phyloP scores from a whole-genome alignment of 1,284 basidiomycete genomes.

The Coniferiporia sulphurascens region DNA sequence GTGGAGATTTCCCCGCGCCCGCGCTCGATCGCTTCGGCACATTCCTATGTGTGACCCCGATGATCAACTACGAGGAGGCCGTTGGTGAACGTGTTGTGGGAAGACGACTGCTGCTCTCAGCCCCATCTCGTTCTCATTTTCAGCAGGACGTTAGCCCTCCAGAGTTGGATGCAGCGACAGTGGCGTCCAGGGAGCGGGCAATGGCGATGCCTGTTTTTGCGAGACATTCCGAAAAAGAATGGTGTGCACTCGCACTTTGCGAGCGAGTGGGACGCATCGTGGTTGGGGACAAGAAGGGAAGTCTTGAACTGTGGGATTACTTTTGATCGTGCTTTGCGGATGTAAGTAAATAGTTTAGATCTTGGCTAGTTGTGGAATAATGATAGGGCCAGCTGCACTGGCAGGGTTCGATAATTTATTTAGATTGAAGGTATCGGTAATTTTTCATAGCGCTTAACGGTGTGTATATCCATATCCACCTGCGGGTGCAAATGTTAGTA shows the following conservation, averaged over 20 bases:
- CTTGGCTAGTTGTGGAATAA: no score
- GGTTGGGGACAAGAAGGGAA: constrained; percentile 45
- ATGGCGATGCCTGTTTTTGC: constrained; percentile 39
- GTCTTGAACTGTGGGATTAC: constrained; percentile 48
- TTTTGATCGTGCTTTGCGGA: constrained; percentile 6
- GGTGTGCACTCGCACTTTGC: constrained; percentile 50
- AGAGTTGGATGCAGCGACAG: background rate
- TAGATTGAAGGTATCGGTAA: no score
- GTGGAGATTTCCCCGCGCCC: constrained; percentile 52
- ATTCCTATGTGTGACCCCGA: constrained; percentile 58
- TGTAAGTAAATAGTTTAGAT: no score
- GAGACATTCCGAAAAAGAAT: constrained; percentile 41
- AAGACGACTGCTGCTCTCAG: constrained; percentile 1
- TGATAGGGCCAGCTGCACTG: background rate
- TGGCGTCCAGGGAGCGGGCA: background rate
- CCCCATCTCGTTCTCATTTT: background rate
- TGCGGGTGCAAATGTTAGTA: no score
- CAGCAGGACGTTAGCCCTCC: background rate
- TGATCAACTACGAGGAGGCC: constrained; percentile 22
- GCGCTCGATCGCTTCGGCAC: constrained; percentile 55
- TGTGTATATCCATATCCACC: no score
- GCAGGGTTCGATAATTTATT: no score
- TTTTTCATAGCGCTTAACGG: no score
- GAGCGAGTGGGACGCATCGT: constrained; percentile 58
- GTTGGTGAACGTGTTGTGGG: constrained; percentile 13